Percentiles rank a stretch among this genome's conserved stretches.
These are phyloP conservation scores for Beta macrorhiza DNA, from an alignment of 179 eudicot species.

Conservation along the genomic window DNA sequence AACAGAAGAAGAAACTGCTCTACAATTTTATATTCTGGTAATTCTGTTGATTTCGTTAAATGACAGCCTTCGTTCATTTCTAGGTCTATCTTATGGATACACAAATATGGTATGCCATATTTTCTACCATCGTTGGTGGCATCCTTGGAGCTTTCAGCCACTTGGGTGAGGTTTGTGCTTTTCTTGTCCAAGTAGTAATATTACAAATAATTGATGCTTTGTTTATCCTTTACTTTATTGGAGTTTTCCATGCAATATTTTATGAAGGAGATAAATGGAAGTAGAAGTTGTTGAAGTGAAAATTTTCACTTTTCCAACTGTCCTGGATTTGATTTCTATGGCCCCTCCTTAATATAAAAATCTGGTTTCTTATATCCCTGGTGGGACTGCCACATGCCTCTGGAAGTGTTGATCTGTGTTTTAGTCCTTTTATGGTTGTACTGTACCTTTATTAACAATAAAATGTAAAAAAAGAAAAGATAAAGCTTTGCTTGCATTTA, in stretches of 20 bases:
- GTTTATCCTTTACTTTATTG: not conserved
- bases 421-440: not conserved
- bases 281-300: constrained; percentile 4
- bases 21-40: constrained; percentile 18
- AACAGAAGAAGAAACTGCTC: not conserved
- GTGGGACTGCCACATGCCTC: not conserved
- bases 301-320: not conserved
- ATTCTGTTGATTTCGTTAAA: constrained; percentile 14
- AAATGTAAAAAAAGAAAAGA: not conserved
- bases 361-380: constrained; percentile 2
- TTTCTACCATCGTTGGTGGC: constrained; percentile 88
- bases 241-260: not conserved
- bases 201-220: not conserved
- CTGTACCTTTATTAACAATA: not conserved
- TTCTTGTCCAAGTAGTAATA: not conserved
- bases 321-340: constrained; percentile 7
- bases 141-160: constrained; percentile 97
- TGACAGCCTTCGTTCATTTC: constrained; percentile 19
- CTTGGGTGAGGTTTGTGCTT: constrained; percentile 91
- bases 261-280: constrained; percentile 2
- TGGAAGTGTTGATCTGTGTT: constrained; percentile 10
- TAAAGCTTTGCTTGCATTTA: constrained; percentile 8
- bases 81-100: constrained; percentile 98
- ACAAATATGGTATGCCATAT: constrained; percentile 99
- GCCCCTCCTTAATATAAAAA: not conserved